Conservation (phyloP, 2,329 filamentous ascomycete species). For the Atkinsonella hypoxylon region DNA sequence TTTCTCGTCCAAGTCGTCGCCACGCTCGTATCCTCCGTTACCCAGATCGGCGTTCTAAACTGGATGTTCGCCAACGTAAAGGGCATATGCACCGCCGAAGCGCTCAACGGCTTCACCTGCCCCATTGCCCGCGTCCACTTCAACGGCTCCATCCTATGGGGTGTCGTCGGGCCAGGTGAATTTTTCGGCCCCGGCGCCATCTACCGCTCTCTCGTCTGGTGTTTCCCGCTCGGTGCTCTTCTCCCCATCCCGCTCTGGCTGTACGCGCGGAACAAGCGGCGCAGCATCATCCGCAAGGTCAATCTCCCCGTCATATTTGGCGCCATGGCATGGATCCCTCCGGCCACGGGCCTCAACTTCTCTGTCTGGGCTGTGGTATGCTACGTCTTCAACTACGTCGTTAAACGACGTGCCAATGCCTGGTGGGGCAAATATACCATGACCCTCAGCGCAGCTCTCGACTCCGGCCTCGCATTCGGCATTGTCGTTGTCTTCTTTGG, state of each 20-base stretch:
- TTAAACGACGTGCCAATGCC: conserved; percentile 54
- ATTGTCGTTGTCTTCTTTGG: conserved; percentile 78
- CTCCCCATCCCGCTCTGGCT: conserved; percentile 66
- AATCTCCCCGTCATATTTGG: conserved; percentile 78
- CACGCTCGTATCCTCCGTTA: conserved; percentile 64
- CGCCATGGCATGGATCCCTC: conserved; percentile 75
- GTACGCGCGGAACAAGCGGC: conserved; percentile 46
- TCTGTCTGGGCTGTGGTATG: conserved; percentile 78
- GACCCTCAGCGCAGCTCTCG: conserved; percentile 72
- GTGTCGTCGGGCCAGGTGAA: conserved; percentile 68
- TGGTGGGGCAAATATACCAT: conserved; percentile 94
- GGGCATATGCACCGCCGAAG: conserved; percentile 63
- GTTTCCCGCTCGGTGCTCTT: conserved; percentile 65
- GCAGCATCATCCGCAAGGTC: conserved; percentile 59
- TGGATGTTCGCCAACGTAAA: conserved; percentile 79
- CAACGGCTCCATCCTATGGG: conserved; percentile 83
- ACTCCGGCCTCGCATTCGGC: conserved; percentile 71
- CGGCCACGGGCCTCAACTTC: conserved; percentile 78
- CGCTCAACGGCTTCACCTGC: conserved; percentile 81
- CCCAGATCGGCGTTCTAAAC: conserved; percentile 74
- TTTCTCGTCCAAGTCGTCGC: conserved; percentile 70
- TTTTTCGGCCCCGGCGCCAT: conserved; percentile 70
- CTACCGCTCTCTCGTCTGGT: conserved; percentile 69
- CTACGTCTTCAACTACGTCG: conserved; percentile 69
- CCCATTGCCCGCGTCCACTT: conserved; percentile 82